Conservation (phyloP, 179 eudicot species). For the Silene coronaria region DNA sequence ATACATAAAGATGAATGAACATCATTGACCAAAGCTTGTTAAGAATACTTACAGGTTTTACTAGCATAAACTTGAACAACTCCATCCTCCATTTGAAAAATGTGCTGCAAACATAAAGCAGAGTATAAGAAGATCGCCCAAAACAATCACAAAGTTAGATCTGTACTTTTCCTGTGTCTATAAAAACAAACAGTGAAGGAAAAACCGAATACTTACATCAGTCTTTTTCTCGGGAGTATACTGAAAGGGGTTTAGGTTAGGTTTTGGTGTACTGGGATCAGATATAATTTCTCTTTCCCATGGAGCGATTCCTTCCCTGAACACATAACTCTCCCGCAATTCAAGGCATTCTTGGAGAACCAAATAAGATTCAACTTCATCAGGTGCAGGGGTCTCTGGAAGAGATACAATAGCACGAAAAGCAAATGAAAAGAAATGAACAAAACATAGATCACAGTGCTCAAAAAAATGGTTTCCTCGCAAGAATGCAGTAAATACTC, state of each 20-base stretch:
- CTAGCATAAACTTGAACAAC: conserved; percentile 87
- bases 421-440: conserved; percentile 5
- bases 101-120: conserved; percentile 51
- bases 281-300: conserved; percentile 89
- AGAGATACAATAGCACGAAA: conserved; percentile 13
- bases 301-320: conserved; percentile 80
- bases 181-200: conserved; percentile 10
- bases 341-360: conserved; percentile 89
- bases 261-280: conserved; percentile 94
- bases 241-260: conserved; percentile 72
- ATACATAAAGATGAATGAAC: neutral
- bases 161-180: neutral
- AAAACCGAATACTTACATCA: conserved; percentile 48
- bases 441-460: neutral
- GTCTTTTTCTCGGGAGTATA: conserved; percentile 62
- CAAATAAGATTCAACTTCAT: conserved; percentile 79
- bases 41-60: conserved; percentile 61
- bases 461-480: neutral
- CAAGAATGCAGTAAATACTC: neutral
- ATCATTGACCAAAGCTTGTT: conserved; percentile 11
- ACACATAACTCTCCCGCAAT: conserved; percentile 75
- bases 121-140: neutral
- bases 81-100: conserved; percentile 98
- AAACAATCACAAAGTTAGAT: neutral
- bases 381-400: conserved; percentile 72